These are phyloP conservation scores for Podospora didyma DNA, from an alignment of 495 filamentous ascomycete genomes.

Conservation along the genomic window DNA sequence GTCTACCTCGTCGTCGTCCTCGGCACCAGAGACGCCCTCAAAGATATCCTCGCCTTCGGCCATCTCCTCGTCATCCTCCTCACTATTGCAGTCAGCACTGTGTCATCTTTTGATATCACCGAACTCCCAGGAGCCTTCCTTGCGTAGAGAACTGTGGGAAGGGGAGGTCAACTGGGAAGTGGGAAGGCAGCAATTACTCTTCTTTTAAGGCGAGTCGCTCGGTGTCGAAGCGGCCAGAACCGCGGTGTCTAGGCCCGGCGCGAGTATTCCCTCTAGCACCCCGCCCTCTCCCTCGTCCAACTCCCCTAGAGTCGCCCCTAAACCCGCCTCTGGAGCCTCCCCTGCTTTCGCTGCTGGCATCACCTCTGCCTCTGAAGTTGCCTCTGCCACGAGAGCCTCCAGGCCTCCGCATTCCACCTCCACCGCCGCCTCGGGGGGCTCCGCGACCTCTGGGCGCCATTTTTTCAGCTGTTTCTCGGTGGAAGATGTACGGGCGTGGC, in stretches of 20 bases:
- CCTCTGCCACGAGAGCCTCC: too few relatives aligned
- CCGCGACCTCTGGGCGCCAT: slow-evolving; percentile 31
- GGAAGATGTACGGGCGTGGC: too few relatives aligned
- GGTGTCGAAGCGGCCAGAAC: slow-evolving; percentile 35
- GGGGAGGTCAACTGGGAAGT: not conserved
- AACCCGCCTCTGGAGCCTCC: slow-evolving; percentile 18
- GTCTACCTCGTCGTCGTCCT: slow-evolving; percentile 37
- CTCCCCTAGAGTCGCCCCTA: slow-evolving; percentile 19
- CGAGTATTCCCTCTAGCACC: slow-evolving; percentile 12
- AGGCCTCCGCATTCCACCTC: too few relatives aligned
- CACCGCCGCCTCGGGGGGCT: slow-evolving; percentile 26
- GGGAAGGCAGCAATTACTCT: slow-evolving; percentile 18
- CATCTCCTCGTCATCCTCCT: slow-evolving; percentile 10
- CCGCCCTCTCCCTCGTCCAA: slow-evolving; percentile 26
- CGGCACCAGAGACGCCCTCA: slow-evolving; percentile 46
- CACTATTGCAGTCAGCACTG: slow-evolving; percentile 11
- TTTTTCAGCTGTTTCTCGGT: not conserved
- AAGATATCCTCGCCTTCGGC: slow-evolving; percentile 24
- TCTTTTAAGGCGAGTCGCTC: slow-evolving; percentile 31
- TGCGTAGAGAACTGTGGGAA: too few relatives aligned
- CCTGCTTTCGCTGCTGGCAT: slow-evolving; percentile 20
- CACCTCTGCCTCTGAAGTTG: slow-evolving; percentile 21
- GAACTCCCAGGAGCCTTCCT: too few relatives aligned
- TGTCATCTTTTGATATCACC: not conserved
- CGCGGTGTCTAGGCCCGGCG: slow-evolving; percentile 18